phyloP scores from a whole-genome alignment of 1,284 basidiomycete species.

The Ganoderma sinense region DNA sequence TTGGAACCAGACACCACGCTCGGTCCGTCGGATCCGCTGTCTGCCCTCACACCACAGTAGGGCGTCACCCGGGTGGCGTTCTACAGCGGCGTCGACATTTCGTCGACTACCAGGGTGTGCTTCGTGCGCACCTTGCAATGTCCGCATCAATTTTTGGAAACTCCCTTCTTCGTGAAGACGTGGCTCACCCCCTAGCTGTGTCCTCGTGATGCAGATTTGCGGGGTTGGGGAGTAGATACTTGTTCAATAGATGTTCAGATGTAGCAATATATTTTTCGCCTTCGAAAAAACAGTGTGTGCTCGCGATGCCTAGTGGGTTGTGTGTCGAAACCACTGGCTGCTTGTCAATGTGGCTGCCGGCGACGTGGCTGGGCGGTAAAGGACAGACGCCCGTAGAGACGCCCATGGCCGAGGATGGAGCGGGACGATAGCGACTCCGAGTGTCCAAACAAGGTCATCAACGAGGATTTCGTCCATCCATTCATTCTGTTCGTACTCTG shows the following conservation, averaged over 20 bases:
- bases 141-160: slow-evolving; percentile 41
- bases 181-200: slow-evolving; percentile 20
- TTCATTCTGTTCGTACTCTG: slow-evolving; percentile 24
- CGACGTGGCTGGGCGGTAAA: too few species aligned
- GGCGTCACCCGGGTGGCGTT: slow-evolving; percentile 1
- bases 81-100: slow-evolving; percentile 21
- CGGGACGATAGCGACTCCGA: not conserved
- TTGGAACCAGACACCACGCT: slow-evolving; percentile 5
- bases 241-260: not conserved
- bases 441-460: slow-evolving; percentile 36
- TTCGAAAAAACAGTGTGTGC: too few species aligned
- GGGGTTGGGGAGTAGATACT: slow-evolving; percentile 4
- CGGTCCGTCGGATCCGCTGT: not conserved
- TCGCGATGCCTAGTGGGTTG: too few species aligned
- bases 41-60: slow-evolving; percentile 9
- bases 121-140: slow-evolving; percentile 11
- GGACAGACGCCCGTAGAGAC: not conserved
- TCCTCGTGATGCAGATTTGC: slow-evolving; percentile 24
- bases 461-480: slow-evolving; percentile 32
- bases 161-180: slow-evolving; percentile 39
- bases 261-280: not conserved
- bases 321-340: too few species aligned
- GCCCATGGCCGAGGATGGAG: not conserved
- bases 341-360: too few species aligned
- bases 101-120: slow-evolving; percentile 15